Base-by-base conservation (phyloP, 371 early-diverging fungal species). In the Rhizopus microsporus region DNA sequence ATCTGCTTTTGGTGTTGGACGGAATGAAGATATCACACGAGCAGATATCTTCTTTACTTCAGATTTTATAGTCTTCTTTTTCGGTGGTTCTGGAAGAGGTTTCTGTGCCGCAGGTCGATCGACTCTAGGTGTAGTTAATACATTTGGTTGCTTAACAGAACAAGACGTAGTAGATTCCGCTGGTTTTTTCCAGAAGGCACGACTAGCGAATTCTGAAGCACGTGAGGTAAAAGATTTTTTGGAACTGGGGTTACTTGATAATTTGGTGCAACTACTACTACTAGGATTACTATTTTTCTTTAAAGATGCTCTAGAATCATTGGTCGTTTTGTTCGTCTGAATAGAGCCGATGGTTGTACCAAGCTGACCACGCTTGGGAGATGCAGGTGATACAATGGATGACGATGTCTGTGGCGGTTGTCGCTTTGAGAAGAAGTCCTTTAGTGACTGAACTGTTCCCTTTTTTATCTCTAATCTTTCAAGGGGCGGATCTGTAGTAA, bases 381-480 rank as follows among this genome's bases (percentile, higher is more conserved):
- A 43, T 29, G 29, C 7, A 15, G 46, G 46, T 46, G 29, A 29
- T 12, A 46, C 46, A 46, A 15, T 7, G 8, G 17, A 17, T 53
- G 54, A 35, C 46, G 46, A 52, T n/a, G 46, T 39, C 37, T 45
- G 39, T 34, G 52, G 44, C 50, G 55, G 57, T 40, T 46, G 45
- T 15, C 42, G 46, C 38, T 54, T 60, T 31, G 56, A 29, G 42
- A 77, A 77, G 17, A 77, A 49, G 39, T 68, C 67, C 23, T 70
- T 67, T 42, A 77, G 53, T 2, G 72, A 65, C 31, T 65, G 67
- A 0, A 77, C 74, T 0, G 74, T 77, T 12, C 77, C 77, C 31
- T 60, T 56, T 52, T 69, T 70, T 30, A 72, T 68, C 33, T 67
- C 72, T 6, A 71, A 54, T 15, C 54, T 49, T n/a, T 50, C 32